Base-by-base conservation (phyloP, 345 rosid genomes). In the Trapa incisa region DNA sequence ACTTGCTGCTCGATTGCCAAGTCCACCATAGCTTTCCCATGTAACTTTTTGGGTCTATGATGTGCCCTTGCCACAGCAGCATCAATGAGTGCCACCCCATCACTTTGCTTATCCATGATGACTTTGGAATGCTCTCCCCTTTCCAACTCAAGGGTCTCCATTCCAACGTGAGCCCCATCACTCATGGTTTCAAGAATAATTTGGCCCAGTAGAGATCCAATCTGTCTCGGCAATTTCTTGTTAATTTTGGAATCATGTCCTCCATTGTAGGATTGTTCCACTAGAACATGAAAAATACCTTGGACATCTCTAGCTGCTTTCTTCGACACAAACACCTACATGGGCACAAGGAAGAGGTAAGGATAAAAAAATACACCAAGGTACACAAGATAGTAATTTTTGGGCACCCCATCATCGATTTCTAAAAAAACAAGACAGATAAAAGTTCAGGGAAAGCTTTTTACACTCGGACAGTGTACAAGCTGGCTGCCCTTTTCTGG, bases 201-300 rank as follows among this genome's bases (percentile, higher is more conserved):
- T 82, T 80, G 80, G 35, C 97, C 99, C 47, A 94, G 76, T 58
- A 79, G 91, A 80, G 80, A 85, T 67, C 92, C 84, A 39, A 82
- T 78, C 76, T 94, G 92, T 32, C 60, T 41, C 60, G 73, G 72
- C 75, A 56, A 91, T 80, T 61, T 43, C 69, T 33, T 80, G 84
- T 71, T 61, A 33, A 2, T 43, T 65, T 66, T 72, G 67, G 75
- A 61, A 53, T 75, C 80, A 35, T 75, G 67, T 74, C 74, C 77
- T 41, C 78, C 74, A 67, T 83, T 77, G 52, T 70, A 53, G 66
- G 56, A 50, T 16, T 14, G 22, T 50, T 50, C 22, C 15, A 73
- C 73, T 71, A 86, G 72, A 65, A 80, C 74, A 61, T 67, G 76
- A 79, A 85, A 87, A 68, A 86, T 71, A 68, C 65, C 73, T 52